Evolutionary conservation across 1,284 basidiomycete species (phyloP), one percentile per base, ranked within the genome.

Genomic region (Hypsizygus ulmarius): DNA sequence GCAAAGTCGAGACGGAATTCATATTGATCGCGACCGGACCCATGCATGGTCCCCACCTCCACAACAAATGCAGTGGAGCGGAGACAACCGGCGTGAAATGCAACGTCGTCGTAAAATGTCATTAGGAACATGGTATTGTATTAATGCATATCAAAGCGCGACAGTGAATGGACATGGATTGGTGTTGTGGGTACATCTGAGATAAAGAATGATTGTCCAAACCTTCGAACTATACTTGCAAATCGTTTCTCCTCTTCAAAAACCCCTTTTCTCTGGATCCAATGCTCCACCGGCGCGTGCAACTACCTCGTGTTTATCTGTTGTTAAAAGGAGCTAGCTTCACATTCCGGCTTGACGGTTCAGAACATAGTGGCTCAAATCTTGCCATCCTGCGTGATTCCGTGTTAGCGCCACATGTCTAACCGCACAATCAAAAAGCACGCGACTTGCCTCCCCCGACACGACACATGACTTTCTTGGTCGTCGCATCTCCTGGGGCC

Each of bases 381-480:
- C 90, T 63, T 91, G 88, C 91, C 90, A 94, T 34, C 90, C 90
- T 86, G 65, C 43, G 25, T 49, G 33, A 33, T 54, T 5, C 32
- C 35, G 40, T 43, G 49, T 56, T 48, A 58, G 49, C 32, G 32
- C 35, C 28, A 39, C 5, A 25, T 19, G 4, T 38, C 18, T 49
- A 1, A 32, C 34, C 9, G 45, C 43, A 36, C 28, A 45, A 46
- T 33, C 30, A 43, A 30, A 32, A 32, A 55, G n/a, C 50, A 41
- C 54, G 45, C 39, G 6, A 73, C 81, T 63, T 55, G 84, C 87
- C 88, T 64, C 89, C 89, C 47, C 88, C 89, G 47, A 92, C 84
- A 52, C 88, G 81, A 67, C 84, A 89, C 83, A 93, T 86, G 19
- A 93, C 90, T 66, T 90, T 91, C 77, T 85, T 88, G 47, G 78